Evolutionary conservation across 352 stramenopile genomes (phyloP), one percentile per base, ranked within the genome.

Genomic region (Elongisporangium undulatum): DNA sequence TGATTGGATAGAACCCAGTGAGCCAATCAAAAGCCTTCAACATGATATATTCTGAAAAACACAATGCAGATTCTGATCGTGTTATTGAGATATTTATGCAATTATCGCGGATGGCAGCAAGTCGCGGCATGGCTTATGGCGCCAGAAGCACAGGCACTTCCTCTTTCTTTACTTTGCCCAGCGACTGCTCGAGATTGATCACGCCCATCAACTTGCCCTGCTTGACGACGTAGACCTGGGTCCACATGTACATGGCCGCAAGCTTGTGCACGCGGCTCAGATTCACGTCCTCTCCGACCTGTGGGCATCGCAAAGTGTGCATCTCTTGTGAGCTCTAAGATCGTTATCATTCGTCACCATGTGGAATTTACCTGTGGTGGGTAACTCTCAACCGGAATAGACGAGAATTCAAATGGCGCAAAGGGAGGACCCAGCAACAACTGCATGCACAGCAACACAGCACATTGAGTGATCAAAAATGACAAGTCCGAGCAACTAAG

Each of bases 171-270:
- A 89, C 55, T 58, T 85, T 73, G 55, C 61, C 85, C 17, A 89
- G 69, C 16, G 77, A 88, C 9, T 70, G 72, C 41, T 88, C 79
- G 24, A 92, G 66, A 51, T 92, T 86, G 57, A 94, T 68, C 16
- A 87, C 77, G 8, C 80, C 81, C 2, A 90, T 60, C 3, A 92
- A 59, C 49, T 84, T 79, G 64, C 85, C 81, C 55, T 79, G 62
- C 59, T 89, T 89, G 29, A 85, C 75, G 22, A 92, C 85, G 59
- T 91, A 92, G 15, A 94, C 80, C 51, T 94, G 81, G 13, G 82
- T 91, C 85, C 82, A 92, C 63, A 90, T 88, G 41, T 79, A 87
- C 61, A 92, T 89, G n/a, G 80, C 76, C 7, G 85, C 80, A 49
- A 90, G 68, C 26, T 89, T 86, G 69, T 92, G 83, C 16, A 94